Conservation (phyloP, 768 basidiomycete genomes). For the Clitopilus passeckerianus region DNA sequence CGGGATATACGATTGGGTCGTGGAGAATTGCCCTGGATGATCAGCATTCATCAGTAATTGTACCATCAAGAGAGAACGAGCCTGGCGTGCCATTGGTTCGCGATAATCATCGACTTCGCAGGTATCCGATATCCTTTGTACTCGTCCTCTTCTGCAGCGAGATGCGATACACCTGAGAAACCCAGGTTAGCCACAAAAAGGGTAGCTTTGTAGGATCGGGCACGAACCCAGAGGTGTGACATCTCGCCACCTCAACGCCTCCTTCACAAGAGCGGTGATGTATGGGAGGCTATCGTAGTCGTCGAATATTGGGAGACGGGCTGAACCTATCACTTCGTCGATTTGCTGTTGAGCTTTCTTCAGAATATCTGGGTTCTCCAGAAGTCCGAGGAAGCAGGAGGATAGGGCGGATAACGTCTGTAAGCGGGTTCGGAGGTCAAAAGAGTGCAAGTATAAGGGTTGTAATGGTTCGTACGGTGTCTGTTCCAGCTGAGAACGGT, state of each 20-base stretch:
- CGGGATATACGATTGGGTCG: slow-evolving; percentile 30
- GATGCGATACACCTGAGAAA: slow-evolving; percentile 26
- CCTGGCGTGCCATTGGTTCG: slow-evolving; percentile 32
- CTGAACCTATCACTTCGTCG: slow-evolving; percentile 23
- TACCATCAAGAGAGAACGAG: too few relatives aligned
- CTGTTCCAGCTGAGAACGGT: slow-evolving; percentile 8
- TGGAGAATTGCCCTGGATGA: slow-evolving; percentile 33
- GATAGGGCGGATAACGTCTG: slow-evolving; percentile 22
- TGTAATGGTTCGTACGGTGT: slow-evolving; percentile 8
- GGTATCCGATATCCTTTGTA: slow-evolving; percentile 25
- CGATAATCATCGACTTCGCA: slow-evolving; percentile 24
- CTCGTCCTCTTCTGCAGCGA: slow-evolving; percentile 11
- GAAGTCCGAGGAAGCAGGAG: slow-evolving; percentile 25
- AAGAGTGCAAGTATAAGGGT: neutral
- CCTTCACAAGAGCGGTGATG: slow-evolving; percentile 23
- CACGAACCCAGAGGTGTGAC: slow-evolving; percentile 17
- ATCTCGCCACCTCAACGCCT: slow-evolving; percentile 22
- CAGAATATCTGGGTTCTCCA: slow-evolving; percentile 22
- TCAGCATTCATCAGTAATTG: neutral
- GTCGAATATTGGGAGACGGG: slow-evolving; percentile 24
- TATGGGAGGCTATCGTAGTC: slow-evolving; percentile 23
- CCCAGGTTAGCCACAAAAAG: neutral
- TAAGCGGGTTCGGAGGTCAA: neutral
- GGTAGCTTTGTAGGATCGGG: neutral
- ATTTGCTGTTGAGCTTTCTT: slow-evolving; percentile 28